Evolutionary conservation across 345 rosid genomes (phyloP).

Genomic region (Triadica sebifera): DNA sequence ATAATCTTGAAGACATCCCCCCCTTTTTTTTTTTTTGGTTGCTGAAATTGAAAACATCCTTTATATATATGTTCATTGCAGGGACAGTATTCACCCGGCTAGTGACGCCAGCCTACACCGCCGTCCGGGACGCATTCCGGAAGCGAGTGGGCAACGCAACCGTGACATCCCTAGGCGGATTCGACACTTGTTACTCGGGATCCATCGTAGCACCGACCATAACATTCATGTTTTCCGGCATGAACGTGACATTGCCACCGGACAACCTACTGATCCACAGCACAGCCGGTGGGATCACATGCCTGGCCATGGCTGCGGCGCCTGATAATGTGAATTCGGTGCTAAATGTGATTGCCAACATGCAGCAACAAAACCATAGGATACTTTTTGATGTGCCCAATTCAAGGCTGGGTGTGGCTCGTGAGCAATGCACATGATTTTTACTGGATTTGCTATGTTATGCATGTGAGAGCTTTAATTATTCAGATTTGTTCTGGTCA

Average conservation of each 20-base stretch:
- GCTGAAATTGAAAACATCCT: too few species aligned
- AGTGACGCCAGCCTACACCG: constrained; percentile 65
- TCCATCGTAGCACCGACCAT: constrained; percentile 67
- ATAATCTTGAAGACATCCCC: neutral
- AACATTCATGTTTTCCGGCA: constrained; percentile 78
- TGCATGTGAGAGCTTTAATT: neutral
- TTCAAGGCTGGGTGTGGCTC: constrained; percentile 81
- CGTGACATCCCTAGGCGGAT: constrained; percentile 76
- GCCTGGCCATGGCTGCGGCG: constrained; percentile 89
- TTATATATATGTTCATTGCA: constrained; percentile 18
- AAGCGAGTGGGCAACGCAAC: constrained; percentile 47
- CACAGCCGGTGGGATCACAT: constrained; percentile 69
- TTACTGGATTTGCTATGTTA: neutral
- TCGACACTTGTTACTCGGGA: constrained; percentile 89
- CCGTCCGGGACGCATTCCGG: constrained; percentile 72
- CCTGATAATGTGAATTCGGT: constrained; percentile 81
- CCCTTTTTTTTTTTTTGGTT: too few species aligned
- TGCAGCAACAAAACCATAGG: constrained; percentile 98
- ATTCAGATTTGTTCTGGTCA: neutral
- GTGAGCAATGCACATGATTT: constrained; percentile 65
- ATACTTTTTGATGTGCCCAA: constrained; percentile 72
- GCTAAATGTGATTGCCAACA: constrained; percentile 83
- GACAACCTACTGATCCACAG: constrained; percentile 85
- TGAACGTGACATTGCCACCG: constrained; percentile 78
- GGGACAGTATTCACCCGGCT: constrained; percentile 87